These are phyloP conservation scores for Fusarium keratoplasticum DNA, from an alignment of 2,329 filamentous ascomycete genomes.

Conservation along the genomic window DNA sequence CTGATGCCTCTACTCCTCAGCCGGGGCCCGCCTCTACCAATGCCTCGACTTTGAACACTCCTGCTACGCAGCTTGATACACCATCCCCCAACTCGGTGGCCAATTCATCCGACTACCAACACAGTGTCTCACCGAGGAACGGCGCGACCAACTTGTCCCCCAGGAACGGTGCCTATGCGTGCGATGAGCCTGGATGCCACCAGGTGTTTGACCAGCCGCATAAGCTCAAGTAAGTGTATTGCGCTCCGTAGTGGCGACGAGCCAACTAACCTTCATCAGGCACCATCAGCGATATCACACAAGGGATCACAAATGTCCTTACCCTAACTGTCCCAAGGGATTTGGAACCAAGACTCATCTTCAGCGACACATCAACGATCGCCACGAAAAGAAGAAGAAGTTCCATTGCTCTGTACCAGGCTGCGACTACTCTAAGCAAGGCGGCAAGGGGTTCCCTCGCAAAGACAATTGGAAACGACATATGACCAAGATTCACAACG, in stretches of 20 bases:
- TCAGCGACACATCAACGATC: constrained; percentile 71
- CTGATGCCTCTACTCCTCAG: constrained; percentile 57
- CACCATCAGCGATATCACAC: constrained; percentile 72
- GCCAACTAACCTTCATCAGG: constrained; percentile 45
- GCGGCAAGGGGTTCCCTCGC: constrained; percentile 69
- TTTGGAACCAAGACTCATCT: constrained; percentile 73
- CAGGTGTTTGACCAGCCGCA: constrained; percentile 67
- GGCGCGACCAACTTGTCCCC: constrained; percentile 43
- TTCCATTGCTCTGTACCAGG: constrained; percentile 67
- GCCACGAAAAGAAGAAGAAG: constrained; percentile 69
- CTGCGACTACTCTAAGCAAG: constrained; percentile 67
- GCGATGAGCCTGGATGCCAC: constrained; percentile 52
- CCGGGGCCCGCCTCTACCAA: constrained; percentile 54
- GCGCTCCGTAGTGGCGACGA: neutral
- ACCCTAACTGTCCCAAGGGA: constrained; percentile 63
- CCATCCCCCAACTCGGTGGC: constrained; percentile 54
- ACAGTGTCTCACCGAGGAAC: constrained; percentile 52
- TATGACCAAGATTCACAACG: constrained; percentile 69
- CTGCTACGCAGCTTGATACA: constrained; percentile 59
- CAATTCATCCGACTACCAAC: constrained; percentile 49
- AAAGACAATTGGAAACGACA: constrained; percentile 74
- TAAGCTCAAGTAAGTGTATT: constrained; percentile 65
- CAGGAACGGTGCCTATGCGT: constrained; percentile 47
- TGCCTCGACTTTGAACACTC: constrained; percentile 57
- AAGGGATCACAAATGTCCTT: constrained; percentile 68